Evolutionary conservation across 352 stramenopile species (phyloP), one percentile per base, ranked within the genome.

Genomic region (Globisporangium iwayamae): DNA sequence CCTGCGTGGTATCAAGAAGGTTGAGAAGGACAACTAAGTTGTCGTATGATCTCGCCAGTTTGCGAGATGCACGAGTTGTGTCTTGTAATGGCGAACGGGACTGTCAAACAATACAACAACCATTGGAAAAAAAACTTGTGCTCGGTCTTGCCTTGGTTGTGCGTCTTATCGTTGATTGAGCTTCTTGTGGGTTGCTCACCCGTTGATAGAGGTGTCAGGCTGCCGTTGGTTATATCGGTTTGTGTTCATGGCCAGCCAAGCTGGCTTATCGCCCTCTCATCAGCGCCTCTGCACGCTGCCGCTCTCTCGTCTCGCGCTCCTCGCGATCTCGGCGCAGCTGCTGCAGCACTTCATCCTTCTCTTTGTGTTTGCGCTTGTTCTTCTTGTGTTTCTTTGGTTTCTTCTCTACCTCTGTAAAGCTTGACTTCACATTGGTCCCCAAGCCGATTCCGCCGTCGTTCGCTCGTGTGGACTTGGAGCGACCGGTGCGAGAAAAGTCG

Each of bases 1-100:
- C 84, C 93, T 99, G 80, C 91, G 96, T 71, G 97, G 97, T 80
- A 98, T 98, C 72, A 98, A 98, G 93, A 99, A 99, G 89, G 88
- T 96, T 51, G 94, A 94, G 74, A 94, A 94, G 85, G 85, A 94
- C 77, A 85, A 86, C 72, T 94, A 94, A 79, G 69, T 64, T 63
- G 62, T 64, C 55, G 45, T 11, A 32, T 34, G 30, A 46, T 57
- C 41, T 65, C 53, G 36, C 43, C 36, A 45, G 38, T 48, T 65
- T 34, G 47, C 38, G 9, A 45, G 7, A 13, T 45, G 16, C 22
- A 60, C 0, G 20, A 60, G 58, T 59, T 18, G 28, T 34, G 20
- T 9, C 25, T 59, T 58, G 38, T 58, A 51, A 43, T 56, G 54
- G 63, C 63, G 48, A 73, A 73, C 73, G 77, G 74, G 73, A 86